Conservation (phyloP, 2,329 filamentous ascomycete genomes). For the Torrubiella hemipterigena region DNA sequence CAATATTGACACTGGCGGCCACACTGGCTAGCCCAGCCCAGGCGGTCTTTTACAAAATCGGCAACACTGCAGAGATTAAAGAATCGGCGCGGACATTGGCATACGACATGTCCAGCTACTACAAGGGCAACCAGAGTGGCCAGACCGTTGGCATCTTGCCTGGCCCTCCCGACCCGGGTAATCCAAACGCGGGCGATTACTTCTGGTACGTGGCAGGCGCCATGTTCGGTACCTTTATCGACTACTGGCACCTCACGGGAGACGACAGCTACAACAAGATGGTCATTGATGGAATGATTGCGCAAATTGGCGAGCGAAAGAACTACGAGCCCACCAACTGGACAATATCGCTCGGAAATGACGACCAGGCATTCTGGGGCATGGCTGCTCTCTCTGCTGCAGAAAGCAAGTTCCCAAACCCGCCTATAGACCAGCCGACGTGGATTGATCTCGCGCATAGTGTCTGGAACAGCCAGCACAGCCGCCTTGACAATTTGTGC, state of each 20-base stretch:
- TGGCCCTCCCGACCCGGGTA: conserved; percentile 11
- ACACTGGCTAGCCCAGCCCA: too few relatives aligned
- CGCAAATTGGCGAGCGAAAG: conserved; percentile 36
- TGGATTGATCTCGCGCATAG: conserved; percentile 48
- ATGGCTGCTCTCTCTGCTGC: conserved; percentile 50
- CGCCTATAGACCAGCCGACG: conserved; percentile 27
- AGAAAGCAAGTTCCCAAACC: conserved; percentile 42
- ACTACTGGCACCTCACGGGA: conserved; percentile 52
- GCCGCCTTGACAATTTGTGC: conserved; percentile 45
- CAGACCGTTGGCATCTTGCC: background rate
- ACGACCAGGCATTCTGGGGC: conserved; percentile 56
- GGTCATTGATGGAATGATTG: conserved; percentile 36
- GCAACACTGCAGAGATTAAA: too few relatives aligned
- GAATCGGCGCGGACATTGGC: background rate
- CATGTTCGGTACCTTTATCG: conserved; percentile 49
- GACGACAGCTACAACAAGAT: conserved; percentile 44
- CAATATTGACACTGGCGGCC: too few relatives aligned
- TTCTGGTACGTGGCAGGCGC: conserved; percentile 58
- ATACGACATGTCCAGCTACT: conserved; percentile 30
- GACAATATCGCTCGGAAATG: conserved; percentile 43
- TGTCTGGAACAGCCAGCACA: conserved; percentile 48
- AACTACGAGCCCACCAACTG: conserved; percentile 45
- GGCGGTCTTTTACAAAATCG: too few relatives aligned
- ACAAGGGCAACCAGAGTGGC: conserved; percentile 31
- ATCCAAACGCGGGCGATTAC: conserved; percentile 33